Percentiles rank a stretch among this genome's conserved stretches.
Evolutionary conservation across 2,329 filamentous ascomycete genomes (phyloP).

Genomic region (Pseudogymnoascus sp.): DNA sequence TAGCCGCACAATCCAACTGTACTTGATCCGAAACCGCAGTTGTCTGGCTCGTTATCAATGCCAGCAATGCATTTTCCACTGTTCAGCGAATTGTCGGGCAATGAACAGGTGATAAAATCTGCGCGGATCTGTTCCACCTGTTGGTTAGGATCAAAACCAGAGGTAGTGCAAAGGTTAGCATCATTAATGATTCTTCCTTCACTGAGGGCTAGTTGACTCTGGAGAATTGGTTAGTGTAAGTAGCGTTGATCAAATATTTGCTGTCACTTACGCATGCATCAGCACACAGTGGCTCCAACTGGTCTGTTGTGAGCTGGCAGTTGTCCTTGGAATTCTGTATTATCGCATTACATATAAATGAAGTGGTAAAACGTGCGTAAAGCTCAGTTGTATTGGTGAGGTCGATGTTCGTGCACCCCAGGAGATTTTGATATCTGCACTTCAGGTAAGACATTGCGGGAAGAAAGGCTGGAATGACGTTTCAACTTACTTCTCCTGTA

Average conservation of each 20-base stretch:
- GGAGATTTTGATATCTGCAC: conserved; percentile 66
- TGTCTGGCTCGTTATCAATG: conserved; percentile 68
- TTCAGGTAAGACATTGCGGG: conserved; percentile 23
- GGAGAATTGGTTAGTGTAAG: conserved; percentile 23
- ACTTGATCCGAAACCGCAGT: conserved; percentile 75
- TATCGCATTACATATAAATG: conserved; percentile 86
- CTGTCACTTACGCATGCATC: conserved; percentile 65
- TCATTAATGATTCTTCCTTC: conserved; percentile 79
- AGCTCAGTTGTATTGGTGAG: conserved; percentile 69
- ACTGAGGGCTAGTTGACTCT: conserved; percentile 78
- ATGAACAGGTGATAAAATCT: conserved; percentile 83
- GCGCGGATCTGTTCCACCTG: conserved; percentile 76
- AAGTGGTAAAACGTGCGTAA: conserved; percentile 90
- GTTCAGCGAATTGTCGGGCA: conserved; percentile 66
- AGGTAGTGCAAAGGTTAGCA: conserved; percentile 54
- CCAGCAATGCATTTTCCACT: conserved; percentile 69
- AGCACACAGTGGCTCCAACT: conserved; percentile 73
- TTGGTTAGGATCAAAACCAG: conserved; percentile 40
- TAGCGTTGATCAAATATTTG: conserved; percentile 8
- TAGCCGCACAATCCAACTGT: conserved; percentile 76
- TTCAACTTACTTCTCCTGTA: conserved; percentile 62
- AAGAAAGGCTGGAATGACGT: not conserved
- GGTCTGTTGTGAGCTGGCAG: conserved; percentile 57
- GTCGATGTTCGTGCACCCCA: conserved; percentile 74
- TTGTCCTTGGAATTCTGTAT: conserved; percentile 74